phyloP scores from a whole-genome alignment of 2,329 filamentous ascomycete species.

The Corinectria fuckeliana region DNA sequence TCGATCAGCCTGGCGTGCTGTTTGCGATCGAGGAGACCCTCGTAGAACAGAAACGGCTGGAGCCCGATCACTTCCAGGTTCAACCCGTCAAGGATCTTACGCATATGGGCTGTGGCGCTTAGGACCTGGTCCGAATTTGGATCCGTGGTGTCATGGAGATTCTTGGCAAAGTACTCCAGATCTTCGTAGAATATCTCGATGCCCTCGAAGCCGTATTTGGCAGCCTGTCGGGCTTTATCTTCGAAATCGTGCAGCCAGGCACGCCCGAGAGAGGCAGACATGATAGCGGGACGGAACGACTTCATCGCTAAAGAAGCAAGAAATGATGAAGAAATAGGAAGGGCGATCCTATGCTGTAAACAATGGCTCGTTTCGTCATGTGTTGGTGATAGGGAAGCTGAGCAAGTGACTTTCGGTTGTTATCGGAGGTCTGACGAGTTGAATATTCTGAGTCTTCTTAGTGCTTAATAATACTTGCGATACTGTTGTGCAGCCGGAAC shows the following conservation, averaged over 20 bases:
- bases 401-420: no score
- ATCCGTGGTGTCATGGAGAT: slow-evolving; percentile 43
- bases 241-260: slow-evolving; percentile 62
- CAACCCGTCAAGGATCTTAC: slow-evolving; percentile 59
- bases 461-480: no score
- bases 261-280: slow-evolving; percentile 21
- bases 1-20: slow-evolving; percentile 67
- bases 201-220: slow-evolving; percentile 63
- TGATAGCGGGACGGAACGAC: slow-evolving; percentile 10
- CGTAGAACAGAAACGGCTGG: slow-evolving; percentile 78
- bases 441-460: no score
- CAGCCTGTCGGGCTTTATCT: slow-evolving; percentile 60
- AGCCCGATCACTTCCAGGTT: slow-evolving; percentile 67
- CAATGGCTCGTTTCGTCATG: no score
- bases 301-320: neutral
- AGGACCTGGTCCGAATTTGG: slow-evolving; percentile 50
- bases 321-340: neutral
- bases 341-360: no score
- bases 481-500: no score
- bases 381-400: no score
- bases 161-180: slow-evolving; percentile 62
- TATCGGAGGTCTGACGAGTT: no score
- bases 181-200: slow-evolving; percentile 80
- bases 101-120: slow-evolving; percentile 62
- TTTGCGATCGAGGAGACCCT: slow-evolving; percentile 69